These are phyloP conservation scores for Coemansia sp. DNA, from an alignment of 192 early-diverging fungal genomes.

Conservation along the genomic window DNA sequence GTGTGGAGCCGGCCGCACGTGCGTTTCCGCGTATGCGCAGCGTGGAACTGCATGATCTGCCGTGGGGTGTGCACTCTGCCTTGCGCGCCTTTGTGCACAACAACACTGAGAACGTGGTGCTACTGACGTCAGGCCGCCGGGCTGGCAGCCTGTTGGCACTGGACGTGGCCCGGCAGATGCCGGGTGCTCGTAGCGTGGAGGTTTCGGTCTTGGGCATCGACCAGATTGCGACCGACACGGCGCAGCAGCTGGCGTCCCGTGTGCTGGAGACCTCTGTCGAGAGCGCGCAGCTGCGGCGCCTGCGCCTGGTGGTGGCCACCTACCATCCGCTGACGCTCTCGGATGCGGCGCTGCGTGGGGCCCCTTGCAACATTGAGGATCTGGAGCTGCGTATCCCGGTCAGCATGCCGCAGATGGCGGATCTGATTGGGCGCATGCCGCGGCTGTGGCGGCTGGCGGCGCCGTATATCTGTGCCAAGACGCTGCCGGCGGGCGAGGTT, in stretches of 20 bases:
- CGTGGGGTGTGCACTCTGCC: too few species aligned
- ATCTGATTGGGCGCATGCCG: constrained; percentile 3
- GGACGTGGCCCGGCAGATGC: not conserved
- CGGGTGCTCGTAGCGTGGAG: too few species aligned
- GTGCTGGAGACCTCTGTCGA: not conserved
- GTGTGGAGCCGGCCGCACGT: too few species aligned
- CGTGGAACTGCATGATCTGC: too few species aligned
- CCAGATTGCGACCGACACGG: not conserved
- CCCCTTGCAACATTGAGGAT: not conserved
- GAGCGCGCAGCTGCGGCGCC: not conserved
- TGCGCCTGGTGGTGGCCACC: not conserved
- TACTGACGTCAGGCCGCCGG: not conserved
- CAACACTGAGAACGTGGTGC: too few species aligned
- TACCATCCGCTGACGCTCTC: not conserved
- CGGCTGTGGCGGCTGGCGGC: not conserved
- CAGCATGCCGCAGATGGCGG: not conserved
- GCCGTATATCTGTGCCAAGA: constrained; percentile 6
- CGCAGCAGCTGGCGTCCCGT: not conserved
- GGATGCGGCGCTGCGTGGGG: not conserved
- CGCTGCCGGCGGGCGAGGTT: not conserved
- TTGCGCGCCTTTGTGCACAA: too few species aligned
- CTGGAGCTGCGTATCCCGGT: constrained; percentile 16
- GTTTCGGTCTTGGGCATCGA: too few species aligned
- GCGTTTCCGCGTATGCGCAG: too few species aligned
- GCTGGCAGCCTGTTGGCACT: not conserved